Base-by-base conservation (phyloP, 2,329 filamentous ascomycete genomes). In the Fusarium tanahbumbuense region DNA sequence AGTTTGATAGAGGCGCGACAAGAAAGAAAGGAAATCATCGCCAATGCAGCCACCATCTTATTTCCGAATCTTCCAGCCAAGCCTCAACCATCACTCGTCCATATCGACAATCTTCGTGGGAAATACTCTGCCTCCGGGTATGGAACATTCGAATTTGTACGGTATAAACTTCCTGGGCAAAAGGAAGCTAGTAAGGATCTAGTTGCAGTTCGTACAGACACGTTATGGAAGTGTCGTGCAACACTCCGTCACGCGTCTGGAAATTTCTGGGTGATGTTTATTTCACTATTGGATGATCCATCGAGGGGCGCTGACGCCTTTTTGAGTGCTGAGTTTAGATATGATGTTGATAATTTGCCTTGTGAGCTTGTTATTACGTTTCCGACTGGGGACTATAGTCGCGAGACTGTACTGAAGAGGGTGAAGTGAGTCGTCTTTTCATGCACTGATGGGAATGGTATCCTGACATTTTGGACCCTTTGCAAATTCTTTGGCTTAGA, bases 101-200 rank as follows among this genome's bases (percentile, higher is more conserved):
- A 42, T 8, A 15, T 52, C 9, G 8, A 52, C 6, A 25, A 3
- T 3, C 60, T 78, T 22, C 68, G 73, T 3, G 85, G 85, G 5
- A 82, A 77, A 3, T 87, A 86, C 67, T 80, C 75, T 63, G 78
- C 86, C 56, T 78, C 79, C 3, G 83, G 78, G 6, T 85, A 85
- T 73, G 76, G 74, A 22, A 62, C 48, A 3, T 50, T 79, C 13
- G 58, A 67, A 1, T 60, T 79, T 20, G 22, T 27, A 3, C 11
- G 15, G 25, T 34, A 7, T 56, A 57, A 3, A 62, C 18, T 37
- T 0, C 18, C 34, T 2, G 5, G 18, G 18, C 34, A 37, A 37
- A 13, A 37, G 30, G 48, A 73, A 23, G 58, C 52, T 3, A 37
- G 34, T 37, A 37, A n/a, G 34, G 72, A 75, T 2, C 71, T 79